Evolutionary conservation across 306 rosid species (phyloP).

Genomic region (Vicia sativa): DNA sequence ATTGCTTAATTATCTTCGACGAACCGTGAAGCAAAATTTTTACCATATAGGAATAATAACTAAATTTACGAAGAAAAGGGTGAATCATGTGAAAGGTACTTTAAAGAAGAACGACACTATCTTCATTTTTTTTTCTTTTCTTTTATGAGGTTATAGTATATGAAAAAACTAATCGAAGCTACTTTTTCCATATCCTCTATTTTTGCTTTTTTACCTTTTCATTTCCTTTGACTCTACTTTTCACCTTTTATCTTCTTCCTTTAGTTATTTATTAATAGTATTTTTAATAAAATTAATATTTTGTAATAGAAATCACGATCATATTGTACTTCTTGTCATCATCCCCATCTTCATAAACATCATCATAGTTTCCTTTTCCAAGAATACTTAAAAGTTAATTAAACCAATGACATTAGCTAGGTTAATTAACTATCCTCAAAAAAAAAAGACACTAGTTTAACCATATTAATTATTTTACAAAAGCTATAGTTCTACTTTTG

Average conservation of each 20-base stretch:
- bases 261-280: not conserved
- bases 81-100: conserved; percentile 41
- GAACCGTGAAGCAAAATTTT: too few species aligned
- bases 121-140: not conserved
- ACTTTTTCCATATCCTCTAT: conserved; percentile 43
- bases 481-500: conserved; percentile 37
- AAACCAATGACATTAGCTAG: conserved; percentile 8
- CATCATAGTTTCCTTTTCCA: conserved; percentile 27
- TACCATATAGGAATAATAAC: not conserved
- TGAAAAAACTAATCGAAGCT: conserved; percentile 24
- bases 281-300: not conserved
- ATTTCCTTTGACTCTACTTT: conserved; percentile 43
- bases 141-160: conserved; percentile 36
- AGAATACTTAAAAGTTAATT: not conserved
- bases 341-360: conserved; percentile 19
- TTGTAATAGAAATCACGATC: conserved; percentile 10
- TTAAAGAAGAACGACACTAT: conserved; percentile 37
- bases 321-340: conserved; percentile 25
- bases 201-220: conserved; percentile 47
- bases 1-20: too few species aligned
- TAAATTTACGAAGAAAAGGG: not conserved
- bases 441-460: conserved; percentile 18
- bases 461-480: conserved; percentile 30
- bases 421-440: too few species aligned
- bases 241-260: conserved; percentile 25